Evolutionary conservation across 2,329 filamentous ascomycete genomes (phyloP).

Genomic region (Ophiocordyceps camponoti-floridani): DNA sequence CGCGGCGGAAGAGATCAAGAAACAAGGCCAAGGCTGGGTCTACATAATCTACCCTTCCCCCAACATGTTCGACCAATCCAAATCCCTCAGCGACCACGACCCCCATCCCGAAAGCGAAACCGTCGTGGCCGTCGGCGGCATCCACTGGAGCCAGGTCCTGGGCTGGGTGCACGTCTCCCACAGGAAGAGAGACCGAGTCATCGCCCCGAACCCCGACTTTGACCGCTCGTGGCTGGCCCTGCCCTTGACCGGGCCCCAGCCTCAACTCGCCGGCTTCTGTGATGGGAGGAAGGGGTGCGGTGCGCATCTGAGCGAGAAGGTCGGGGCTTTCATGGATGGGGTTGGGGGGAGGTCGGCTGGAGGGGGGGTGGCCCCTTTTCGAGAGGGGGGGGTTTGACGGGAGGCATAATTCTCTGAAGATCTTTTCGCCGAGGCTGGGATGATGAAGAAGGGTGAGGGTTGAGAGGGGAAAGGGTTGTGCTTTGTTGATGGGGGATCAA

Average conservation of each 20-base stretch:
- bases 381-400: too few species aligned
- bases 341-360: slow-evolving; percentile 3
- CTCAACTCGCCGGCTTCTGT: background rate
- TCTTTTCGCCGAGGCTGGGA: too few species aligned
- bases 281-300: background rate
- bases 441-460: background rate
- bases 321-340: background rate
- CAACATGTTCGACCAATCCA: background rate
- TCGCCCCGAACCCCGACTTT: background rate
- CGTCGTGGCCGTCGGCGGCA: background rate
- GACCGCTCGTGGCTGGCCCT: background rate
- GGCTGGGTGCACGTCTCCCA: background rate
- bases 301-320: too few species aligned
- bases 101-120: background rate
- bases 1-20: background rate
- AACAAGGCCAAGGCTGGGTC: background rate
- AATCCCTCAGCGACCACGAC: background rate
- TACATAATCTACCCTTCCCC: background rate
- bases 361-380: background rate
- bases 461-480: too few species aligned
- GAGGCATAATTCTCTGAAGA: too few species aligned
- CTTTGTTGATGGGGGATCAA: too few species aligned
- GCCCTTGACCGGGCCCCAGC: background rate
- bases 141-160: background rate
- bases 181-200: background rate